These are phyloP conservation scores for Stygiomarasmius scandens DNA, from an alignment of 1,284 basidiomycete species.

Conservation along the genomic window DNA sequence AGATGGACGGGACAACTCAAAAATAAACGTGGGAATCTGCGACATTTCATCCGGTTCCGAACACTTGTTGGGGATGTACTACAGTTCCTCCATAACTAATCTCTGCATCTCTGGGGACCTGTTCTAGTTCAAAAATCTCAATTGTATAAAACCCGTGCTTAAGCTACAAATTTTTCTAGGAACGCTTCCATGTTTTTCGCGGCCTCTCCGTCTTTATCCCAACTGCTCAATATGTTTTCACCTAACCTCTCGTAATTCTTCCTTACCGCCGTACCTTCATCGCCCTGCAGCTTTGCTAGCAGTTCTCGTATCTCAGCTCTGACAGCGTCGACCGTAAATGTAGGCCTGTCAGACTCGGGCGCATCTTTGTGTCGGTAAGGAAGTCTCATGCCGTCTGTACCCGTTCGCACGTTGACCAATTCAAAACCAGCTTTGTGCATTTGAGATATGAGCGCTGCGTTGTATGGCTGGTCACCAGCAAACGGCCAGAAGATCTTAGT, in stretches of 20 bases:
- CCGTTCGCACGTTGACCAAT: constrained; percentile 23
- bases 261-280: constrained; percentile 11
- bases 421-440: constrained; percentile 25
- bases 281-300: constrained; percentile 6
- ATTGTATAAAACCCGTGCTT: too few species aligned
- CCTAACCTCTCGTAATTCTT: constrained; percentile 11
- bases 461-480: constrained; percentile 23
- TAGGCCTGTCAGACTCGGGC: constrained; percentile 1
- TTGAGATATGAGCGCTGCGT: constrained; percentile 17
- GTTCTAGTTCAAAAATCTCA: too few species aligned
- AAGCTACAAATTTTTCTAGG: constrained; percentile 3
- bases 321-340: constrained; percentile 13
- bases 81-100: too few species aligned
- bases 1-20: too few species aligned
- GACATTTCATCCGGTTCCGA: too few species aligned
- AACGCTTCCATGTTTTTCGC: constrained; percentile 1
- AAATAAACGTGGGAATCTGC: too few species aligned
- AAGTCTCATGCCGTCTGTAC: constrained; percentile 11
- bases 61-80: too few species aligned
- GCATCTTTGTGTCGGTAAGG: constrained; percentile 10
- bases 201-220: constrained; percentile 4
- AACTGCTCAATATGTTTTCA: constrained; percentile 3
- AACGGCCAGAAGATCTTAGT: constrained; percentile 29
- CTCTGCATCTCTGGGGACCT: too few species aligned
- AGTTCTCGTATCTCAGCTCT: constrained; percentile 9